Base-by-base conservation (phyloP, 2,329 filamentous ascomycete genomes). In the Metarhizium robertsii region DNA sequence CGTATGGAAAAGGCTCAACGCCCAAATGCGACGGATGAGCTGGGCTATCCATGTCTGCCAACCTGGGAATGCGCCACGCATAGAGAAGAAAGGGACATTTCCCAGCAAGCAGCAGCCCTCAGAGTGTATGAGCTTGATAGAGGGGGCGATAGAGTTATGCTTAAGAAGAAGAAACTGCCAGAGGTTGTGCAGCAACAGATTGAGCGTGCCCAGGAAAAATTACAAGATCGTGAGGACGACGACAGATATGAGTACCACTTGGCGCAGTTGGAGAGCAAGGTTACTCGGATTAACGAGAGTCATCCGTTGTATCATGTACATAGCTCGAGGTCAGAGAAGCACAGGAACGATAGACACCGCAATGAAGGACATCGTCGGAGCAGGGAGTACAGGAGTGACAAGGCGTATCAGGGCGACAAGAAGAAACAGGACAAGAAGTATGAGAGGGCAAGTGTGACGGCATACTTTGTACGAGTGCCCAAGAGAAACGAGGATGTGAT, bases 381-480 rank as follows among this genome's bases (percentile, higher is more conserved):
- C 4, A 38, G 46, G n/a, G 29, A 34, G 20, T 42, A 49, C 11
- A 48, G 50, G 53, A 29, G 52, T 8, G 60, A 58, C 6, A 40
- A 52, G n/a, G 29, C 34, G 32, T 42, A 49, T 13, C 48, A 43
- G 53, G 32, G 52, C 6, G 60, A 59, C 49, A 60, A 65, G 55
- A 36, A 50, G 30, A 70, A 66, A 60, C 59, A 64, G 4, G 70
- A 64, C 58, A 65, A 55, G 50, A 63, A 61, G n/a, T 63, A 62
- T 14, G 72, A 78, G 59, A 69, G 70, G 10, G 59, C 71, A 8
- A 71, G 72, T 10, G 64, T 80, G 46, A 76, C 69, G 1, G 73
- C 71, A 11, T 79, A 77, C 62, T 79, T 76, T 61, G 74, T 72
- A 59, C 67, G 72, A 8, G 64, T 65, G 3, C 75, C 74, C 58